Evolutionary conservation across 768 basidiomycete genomes (phyloP).

Genomic region (Termitomyces sp.): DNA sequence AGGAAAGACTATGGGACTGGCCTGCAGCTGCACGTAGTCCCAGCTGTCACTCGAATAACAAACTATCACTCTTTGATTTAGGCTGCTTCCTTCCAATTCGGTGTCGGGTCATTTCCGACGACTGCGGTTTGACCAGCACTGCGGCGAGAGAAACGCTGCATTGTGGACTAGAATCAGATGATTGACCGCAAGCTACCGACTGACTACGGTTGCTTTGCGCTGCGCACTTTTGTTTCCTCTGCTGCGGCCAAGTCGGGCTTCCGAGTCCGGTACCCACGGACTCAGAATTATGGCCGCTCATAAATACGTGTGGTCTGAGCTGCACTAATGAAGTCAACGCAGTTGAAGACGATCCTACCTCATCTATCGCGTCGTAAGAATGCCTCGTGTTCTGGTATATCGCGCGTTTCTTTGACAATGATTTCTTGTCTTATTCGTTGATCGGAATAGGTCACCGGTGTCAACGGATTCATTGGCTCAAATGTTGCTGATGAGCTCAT

Average conservation of each 20-base stretch:
- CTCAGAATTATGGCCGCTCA: not conserved
- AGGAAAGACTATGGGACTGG: too few relatives aligned
- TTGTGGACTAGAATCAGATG: not conserved
- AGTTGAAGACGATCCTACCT: not conserved
- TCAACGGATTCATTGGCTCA: conserved; percentile 19
- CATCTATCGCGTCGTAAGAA: not conserved
- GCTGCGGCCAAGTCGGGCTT: too few relatives aligned
- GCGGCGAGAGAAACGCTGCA: not conserved
- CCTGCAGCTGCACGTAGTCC: too few relatives aligned
- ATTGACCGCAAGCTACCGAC: not conserved
- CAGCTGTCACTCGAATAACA: not conserved
- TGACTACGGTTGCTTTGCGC: not conserved
- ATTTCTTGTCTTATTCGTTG: not conserved
- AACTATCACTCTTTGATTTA: not conserved
- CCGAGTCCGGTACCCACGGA: not conserved
- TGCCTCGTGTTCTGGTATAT: conserved; percentile 2
- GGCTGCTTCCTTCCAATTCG: too few relatives aligned
- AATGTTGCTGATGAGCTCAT: conserved; percentile 18
- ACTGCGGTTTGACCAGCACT: not conserved
- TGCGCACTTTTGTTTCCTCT: not conserved
- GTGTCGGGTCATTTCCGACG: not conserved
- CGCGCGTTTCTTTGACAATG: not conserved
- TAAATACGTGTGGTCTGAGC: not conserved
- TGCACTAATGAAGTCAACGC: not conserved
- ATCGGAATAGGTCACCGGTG: conserved; percentile 17